Conservation (phyloP, 1,284 basidiomycete species). For the Peniophora sp. region DNA sequence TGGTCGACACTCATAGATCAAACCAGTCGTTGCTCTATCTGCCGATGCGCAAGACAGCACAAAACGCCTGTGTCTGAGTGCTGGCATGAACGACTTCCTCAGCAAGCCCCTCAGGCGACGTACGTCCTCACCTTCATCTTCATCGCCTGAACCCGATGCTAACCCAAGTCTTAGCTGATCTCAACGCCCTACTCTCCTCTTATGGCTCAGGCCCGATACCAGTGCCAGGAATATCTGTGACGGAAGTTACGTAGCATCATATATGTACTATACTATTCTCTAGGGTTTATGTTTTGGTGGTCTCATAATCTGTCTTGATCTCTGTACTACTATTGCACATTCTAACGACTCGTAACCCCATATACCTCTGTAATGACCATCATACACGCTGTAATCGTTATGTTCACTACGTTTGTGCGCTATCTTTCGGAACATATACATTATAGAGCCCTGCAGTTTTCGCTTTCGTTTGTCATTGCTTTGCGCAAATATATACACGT, state of each 20-base stretch:
- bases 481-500: no score
- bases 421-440: no score
- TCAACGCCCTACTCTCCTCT: neutral
- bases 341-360: no score
- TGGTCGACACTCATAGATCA: slow-evolving; percentile 3
- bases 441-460: no score
- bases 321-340: no score
- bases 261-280: neutral
- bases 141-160: slow-evolving; percentile 9
- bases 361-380: no score
- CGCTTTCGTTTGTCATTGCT: no score
- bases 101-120: slow-evolving; percentile 62
- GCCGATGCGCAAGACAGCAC: slow-evolving; percentile 70
- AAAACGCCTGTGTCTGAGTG: slow-evolving; percentile 61
- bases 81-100: slow-evolving; percentile 67
- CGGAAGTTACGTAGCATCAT: neutral
- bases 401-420: no score
- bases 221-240: neutral
- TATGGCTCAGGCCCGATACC: neutral
- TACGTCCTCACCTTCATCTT: slow-evolving; percentile 21
- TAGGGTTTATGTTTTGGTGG: neutral
- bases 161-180: slow-evolving; percentile 6
- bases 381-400: no score
- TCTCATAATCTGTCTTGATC: no score
- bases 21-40: slow-evolving; percentile 56